Evolutionary conservation across 2,329 filamentous ascomycete genomes (phyloP).

Genomic region (Alternaria sp.): DNA sequence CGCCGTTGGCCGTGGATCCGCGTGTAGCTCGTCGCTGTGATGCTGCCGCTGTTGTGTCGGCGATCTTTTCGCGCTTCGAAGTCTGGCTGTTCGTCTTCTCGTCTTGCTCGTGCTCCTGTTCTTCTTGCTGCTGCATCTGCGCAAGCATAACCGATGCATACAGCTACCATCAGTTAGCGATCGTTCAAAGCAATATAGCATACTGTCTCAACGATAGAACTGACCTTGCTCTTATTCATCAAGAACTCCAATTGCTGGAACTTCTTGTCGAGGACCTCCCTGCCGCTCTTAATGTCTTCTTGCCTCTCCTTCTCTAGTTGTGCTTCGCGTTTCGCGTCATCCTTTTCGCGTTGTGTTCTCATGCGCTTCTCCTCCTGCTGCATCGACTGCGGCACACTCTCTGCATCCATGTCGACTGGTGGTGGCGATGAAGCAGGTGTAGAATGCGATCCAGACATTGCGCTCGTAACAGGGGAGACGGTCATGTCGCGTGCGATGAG

Average conservation of each 20-base stretch:
- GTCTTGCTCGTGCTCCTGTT: conserved; percentile 54
- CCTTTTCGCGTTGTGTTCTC: conserved; percentile 49
- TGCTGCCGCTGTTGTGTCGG: conserved; percentile 54
- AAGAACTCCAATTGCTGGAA: conserved; percentile 60
- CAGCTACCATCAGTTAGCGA: conserved; percentile 36
- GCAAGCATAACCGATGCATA: conserved; percentile 60
- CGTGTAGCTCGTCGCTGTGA: conserved; percentile 56
- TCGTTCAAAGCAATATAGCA: not conserved
- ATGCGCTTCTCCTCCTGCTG: conserved; percentile 56
- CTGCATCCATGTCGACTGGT: conserved; percentile 34
- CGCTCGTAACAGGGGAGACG: conserved; percentile 28
- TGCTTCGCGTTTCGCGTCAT: conserved; percentile 54
- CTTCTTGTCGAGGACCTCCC: conserved; percentile 55
- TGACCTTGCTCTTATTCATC: conserved; percentile 58
- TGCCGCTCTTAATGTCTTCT: conserved; percentile 55
- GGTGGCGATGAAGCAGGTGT: conserved; percentile 46
- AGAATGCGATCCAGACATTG: conserved; percentile 30
- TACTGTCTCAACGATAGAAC: not conserved
- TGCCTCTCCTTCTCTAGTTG: conserved; percentile 54
- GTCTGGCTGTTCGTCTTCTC: conserved; percentile 53
- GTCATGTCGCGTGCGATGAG: conserved; percentile 20
- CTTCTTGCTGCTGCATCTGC: conserved; percentile 60
- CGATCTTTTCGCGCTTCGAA: conserved; percentile 55
- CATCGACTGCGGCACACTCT: conserved; percentile 49
- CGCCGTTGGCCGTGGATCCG: conserved; percentile 30